Evolutionary conservation across 1,284 basidiomycete species (phyloP), one percentile per base, ranked within the genome.

Genomic region (Fomitiporia mediterranea): DNA sequence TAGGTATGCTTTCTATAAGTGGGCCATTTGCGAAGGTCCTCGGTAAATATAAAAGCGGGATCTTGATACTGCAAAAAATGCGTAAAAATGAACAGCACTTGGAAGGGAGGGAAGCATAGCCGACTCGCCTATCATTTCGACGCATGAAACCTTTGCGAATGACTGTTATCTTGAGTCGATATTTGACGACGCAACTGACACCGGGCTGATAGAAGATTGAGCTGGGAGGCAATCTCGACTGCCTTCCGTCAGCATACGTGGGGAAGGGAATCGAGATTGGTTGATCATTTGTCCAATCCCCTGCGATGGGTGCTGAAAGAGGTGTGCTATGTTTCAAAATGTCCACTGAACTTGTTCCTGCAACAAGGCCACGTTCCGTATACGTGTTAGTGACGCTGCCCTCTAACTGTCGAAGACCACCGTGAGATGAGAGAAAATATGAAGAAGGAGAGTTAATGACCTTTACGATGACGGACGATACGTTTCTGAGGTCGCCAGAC

Each of bases 231-330:
- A 77, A 67, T 4, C 63, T 60, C 4, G 58, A 59, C 3, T 56
- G 62, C n/a, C 62, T 61, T 21, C 67, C 69, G 13, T 64, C 62
- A 30, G 72, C 64, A 38, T 67, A 62, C 4, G 64, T 61, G 2
- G 76, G 75, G 59, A 78, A 69, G 2, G 72, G 65, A 7, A 78
- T 67, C 23, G 69, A 67, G 64, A 80, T 78, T 2, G 66, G 59
- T 57, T 69, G 68, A 15, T 67, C 64, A 11, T 68, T 64, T 30
- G 65, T 67, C 53, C 67, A 69, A 2, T 57, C 60, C 30, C 63
- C 52, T 17, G 59, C 34, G 9, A 62, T 50, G 5, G 67, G 60
- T 19, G 68, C 60, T 58, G 72, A 70, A 7, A 76, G 62, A 2
- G 67, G 64, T 2, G 68, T 55, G n/a, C 65, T 68, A 28, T 67